Evolutionary conservation across 176 grass and related monocot species (phyloP).

Genomic region (Oryza glaberrima): DNA sequence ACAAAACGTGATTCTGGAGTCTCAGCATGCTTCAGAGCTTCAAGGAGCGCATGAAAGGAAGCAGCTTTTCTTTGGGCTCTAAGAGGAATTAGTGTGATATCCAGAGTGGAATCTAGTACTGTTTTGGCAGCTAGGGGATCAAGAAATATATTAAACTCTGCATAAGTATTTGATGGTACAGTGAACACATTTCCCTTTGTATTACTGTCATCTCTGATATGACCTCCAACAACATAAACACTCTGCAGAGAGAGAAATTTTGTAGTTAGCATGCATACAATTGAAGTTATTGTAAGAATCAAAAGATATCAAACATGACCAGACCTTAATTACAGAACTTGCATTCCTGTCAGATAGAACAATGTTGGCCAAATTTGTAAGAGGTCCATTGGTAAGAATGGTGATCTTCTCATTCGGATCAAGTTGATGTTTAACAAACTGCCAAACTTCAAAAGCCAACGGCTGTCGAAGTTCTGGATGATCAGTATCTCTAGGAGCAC

Average conservation of each 20-base stretch:
- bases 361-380: conserved; percentile 88
- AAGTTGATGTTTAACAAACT: conserved; percentile 55
- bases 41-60: conserved; percentile 57
- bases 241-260: conserved; percentile 46
- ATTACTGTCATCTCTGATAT: conserved; percentile 53
- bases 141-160: conserved; percentile 84
- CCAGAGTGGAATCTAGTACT: conserved; percentile 64
- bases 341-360: conserved; percentile 58
- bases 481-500: conserved; percentile 80
- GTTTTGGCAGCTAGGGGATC: conserved; percentile 72
- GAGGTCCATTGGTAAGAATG: conserved; percentile 75
- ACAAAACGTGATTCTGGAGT: conserved; percentile 76
- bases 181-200: conserved; percentile 74
- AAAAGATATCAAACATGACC: conserved; percentile 20
- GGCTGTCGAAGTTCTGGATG: conserved; percentile 78
- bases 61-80: conserved; percentile 61
- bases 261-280: conserved; percentile 3
- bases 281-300: not conserved
- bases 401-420: conserved; percentile 64
- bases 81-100: conserved; percentile 72
- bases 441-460: conserved; percentile 81
- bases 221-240: conserved; percentile 72
- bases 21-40: conserved; percentile 38
- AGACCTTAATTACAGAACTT: conserved; percentile 62
- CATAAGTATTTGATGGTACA: conserved; percentile 63